phyloP scores from a whole-genome alignment of 2,329 filamentous ascomycete species.

The Claviceps pazoutovae region DNA sequence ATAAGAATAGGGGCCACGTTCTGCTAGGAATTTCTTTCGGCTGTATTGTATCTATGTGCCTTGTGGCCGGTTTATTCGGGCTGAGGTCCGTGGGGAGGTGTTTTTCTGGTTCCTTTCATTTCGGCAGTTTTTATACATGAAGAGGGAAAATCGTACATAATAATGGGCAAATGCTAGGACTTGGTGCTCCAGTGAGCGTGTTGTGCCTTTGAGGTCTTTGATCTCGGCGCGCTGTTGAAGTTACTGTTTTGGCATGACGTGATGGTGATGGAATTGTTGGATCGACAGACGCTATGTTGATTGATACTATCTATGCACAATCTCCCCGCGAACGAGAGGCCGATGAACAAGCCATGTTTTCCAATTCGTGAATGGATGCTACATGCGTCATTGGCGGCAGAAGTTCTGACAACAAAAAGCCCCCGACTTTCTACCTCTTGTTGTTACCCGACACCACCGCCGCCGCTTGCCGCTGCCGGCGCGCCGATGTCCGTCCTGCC shows the following conservation, averaged over 20 bases:
- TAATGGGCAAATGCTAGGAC: background rate
- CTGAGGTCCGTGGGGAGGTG: background rate
- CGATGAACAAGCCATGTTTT: too few relatives aligned
- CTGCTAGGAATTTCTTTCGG: background rate
- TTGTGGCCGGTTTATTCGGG: background rate
- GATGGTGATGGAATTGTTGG: background rate
- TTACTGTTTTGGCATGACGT: background rate
- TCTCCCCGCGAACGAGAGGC: too few relatives aligned
- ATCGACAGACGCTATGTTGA: too few relatives aligned
- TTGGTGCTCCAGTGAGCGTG: background rate
- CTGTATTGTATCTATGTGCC: background rate
- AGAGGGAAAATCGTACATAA: conserved; percentile 1
- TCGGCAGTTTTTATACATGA: background rate
- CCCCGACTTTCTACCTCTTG: too few relatives aligned
- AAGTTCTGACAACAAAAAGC: too few relatives aligned
- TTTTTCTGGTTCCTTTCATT: conserved; percentile 4
- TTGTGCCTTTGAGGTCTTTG: background rate
- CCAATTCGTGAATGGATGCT: too few relatives aligned
- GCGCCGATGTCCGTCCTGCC: too few relatives aligned
- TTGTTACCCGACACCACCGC: too few relatives aligned
- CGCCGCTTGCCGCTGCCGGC: too few relatives aligned
- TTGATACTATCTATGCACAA: too few relatives aligned
- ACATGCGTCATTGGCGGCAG: too few relatives aligned
- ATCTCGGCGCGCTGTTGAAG: background rate
- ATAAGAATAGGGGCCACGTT: background rate